These are phyloP conservation scores for Colletotrichum tropicicola DNA, from an alignment of 2,329 filamentous ascomycete genomes.

Conservation along the genomic window DNA sequence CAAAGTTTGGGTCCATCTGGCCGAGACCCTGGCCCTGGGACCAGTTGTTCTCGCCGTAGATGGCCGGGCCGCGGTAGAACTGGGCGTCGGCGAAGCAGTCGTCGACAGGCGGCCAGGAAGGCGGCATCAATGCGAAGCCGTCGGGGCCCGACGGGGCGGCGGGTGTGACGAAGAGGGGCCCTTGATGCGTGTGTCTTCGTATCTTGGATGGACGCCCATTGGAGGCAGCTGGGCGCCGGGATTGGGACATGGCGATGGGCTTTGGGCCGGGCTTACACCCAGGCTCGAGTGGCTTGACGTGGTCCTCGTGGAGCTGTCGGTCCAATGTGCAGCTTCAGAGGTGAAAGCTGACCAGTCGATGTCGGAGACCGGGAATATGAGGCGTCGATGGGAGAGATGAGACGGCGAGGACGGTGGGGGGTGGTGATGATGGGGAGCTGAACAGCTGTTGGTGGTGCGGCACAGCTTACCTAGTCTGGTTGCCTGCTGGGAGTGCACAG, in stretches of 20 bases:
- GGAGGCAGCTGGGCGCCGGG: neutral
- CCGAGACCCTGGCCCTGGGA: neutral
- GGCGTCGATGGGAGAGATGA: no score
- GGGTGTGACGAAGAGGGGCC: neutral
- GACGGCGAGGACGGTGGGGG: no score
- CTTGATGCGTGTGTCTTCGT: neutral
- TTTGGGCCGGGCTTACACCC: neutral
- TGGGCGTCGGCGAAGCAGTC: neutral
- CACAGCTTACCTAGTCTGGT: no score
- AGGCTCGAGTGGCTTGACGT: neutral
- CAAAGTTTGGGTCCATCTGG: neutral
- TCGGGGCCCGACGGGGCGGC: neutral
- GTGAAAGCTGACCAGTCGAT: no score
- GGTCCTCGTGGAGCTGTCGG: no score
- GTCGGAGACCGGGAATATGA: no score
- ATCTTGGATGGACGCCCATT: neutral
- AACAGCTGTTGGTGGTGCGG: no score
- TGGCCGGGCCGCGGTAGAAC: conserved; percentile 5
- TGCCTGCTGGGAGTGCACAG: no score
- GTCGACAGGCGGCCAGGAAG: conserved; percentile 17
- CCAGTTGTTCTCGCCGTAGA: conserved; percentile 17
- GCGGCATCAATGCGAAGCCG: conserved; percentile 9
- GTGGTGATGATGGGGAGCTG: no score
- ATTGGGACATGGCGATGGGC: neutral
- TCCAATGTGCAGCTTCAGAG: no score